Conservation (phyloP, 176 grass and related monocot species). For the Musa schizocarpa region DNA sequence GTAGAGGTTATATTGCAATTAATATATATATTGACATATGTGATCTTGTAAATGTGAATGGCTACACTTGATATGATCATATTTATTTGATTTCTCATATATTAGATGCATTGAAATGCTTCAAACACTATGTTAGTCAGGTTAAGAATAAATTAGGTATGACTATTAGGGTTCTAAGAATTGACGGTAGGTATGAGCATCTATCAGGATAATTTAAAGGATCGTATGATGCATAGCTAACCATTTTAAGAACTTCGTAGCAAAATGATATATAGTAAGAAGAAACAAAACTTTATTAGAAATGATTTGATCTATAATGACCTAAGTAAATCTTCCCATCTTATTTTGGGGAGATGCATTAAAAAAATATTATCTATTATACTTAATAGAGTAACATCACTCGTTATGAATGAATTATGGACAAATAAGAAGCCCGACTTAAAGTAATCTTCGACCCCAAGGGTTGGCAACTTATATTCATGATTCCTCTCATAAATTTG, state of each 20-base stretch:
- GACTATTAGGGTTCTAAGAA: too few species aligned
- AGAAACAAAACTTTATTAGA: too few species aligned
- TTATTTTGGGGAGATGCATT: background rate
- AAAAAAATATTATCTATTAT: background rate
- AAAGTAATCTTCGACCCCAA: too few species aligned
- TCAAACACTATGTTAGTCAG: background rate
- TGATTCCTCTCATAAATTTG: background rate
- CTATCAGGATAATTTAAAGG: too few species aligned
- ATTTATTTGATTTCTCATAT: background rate
- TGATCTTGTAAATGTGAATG: background rate
- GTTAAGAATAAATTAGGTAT: background rate
- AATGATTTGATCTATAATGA: background rate
- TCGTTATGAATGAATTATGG: background rate
- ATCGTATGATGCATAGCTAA: too few species aligned
- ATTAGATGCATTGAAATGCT: background rate
- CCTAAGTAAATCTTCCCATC: background rate
- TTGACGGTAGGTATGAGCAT: too few species aligned
- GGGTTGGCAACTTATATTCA: background rate
- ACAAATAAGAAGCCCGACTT: background rate
- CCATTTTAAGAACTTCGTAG: too few species aligned
- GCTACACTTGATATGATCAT: background rate
- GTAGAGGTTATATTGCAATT: background rate
- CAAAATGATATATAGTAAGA: too few species aligned
- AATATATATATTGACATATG: background rate
- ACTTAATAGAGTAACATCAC: background rate